A percentile compares a stretch with the other conserved stretches of the same genome.
These are phyloP conservation scores for Boletus tomentosulus DNA, from an alignment of 768 basidiomycete genomes.

Conservation along the genomic window DNA sequence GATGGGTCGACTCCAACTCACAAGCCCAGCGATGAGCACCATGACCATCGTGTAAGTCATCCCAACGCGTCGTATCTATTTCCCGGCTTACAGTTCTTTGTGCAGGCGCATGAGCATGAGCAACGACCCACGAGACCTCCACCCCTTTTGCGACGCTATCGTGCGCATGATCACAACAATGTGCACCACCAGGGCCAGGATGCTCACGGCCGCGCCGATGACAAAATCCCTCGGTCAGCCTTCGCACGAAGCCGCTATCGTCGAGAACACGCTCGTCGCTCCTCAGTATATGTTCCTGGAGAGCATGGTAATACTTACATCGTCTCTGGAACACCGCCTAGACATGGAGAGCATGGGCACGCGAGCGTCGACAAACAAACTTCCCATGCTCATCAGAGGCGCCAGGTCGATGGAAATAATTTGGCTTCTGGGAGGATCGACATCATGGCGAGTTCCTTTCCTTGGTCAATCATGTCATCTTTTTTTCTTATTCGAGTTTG, in stretches of 20 bases:
- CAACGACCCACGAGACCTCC: slow-evolving; percentile 6
- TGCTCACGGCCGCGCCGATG: background rate
- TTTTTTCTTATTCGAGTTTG: background rate
- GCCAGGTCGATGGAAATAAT: slow-evolving; percentile 9
- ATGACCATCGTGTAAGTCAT: slow-evolving; percentile 7
- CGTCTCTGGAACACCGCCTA: slow-evolving; percentile 14
- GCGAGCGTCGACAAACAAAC: background rate
- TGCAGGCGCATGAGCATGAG: background rate
- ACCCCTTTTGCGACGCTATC: slow-evolving; percentile 15
- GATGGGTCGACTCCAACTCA: background rate
- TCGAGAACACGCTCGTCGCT: slow-evolving; percentile 13
- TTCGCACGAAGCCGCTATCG: slow-evolving; percentile 21
- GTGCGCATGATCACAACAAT: background rate
- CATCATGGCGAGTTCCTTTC: slow-evolving; percentile 40
- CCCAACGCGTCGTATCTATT: background rate
- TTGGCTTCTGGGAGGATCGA: slow-evolving; percentile 42
- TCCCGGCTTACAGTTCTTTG: background rate
- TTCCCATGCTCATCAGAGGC: slow-evolving; percentile 3
- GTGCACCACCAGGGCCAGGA: background rate
- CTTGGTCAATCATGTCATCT: slow-evolving; percentile 2
- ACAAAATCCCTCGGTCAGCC: slow-evolving; percentile 13
- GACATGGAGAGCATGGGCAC: background rate
- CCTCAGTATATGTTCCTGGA: slow-evolving; percentile 21
- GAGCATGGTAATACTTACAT: slow-evolving; percentile 27
- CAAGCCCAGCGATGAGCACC: background rate